These are phyloP conservation scores for Lentinula edodes DNA, from an alignment of 768 basidiomycete genomes.

Conservation along the genomic window DNA sequence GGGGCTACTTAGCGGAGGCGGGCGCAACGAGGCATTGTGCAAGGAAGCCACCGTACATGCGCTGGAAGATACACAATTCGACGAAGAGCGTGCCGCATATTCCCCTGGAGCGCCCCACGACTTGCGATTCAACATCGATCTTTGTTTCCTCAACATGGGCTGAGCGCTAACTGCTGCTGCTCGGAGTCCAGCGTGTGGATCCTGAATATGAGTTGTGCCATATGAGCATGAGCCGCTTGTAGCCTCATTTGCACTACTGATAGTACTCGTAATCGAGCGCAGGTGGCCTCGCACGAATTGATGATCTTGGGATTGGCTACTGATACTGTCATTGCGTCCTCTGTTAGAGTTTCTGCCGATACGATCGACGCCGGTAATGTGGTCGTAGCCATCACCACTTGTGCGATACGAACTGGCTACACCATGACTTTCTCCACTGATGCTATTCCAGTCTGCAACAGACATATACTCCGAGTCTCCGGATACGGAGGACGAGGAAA, in stretches of 20 bases:
- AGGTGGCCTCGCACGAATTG: not conserved
- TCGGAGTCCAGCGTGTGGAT: conserved; percentile 3
- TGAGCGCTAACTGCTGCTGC: conserved; percentile 2
- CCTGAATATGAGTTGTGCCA: not conserved
- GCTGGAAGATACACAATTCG: not conserved
- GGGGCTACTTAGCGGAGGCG: conserved; percentile 3
- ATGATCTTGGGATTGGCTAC: too few species aligned
- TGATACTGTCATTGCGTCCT: not conserved
- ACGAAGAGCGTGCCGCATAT: not conserved
- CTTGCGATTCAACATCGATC: conserved; percentile 5
- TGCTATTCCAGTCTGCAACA: not conserved
- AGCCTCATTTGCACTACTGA: not conserved
- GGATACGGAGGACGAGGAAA: not conserved
- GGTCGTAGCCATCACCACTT: not conserved
- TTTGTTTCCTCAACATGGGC: conserved; percentile 4
- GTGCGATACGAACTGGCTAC: not conserved
- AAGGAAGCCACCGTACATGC: not conserved
- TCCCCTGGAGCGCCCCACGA: conserved; percentile 5
- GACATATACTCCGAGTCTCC: conserved; percentile 2
- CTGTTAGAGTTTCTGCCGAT: not conserved
- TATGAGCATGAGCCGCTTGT: not conserved
- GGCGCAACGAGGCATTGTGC: not conserved
- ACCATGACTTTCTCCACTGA: not conserved
- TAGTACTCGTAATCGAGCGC: not conserved
- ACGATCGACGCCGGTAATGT: not conserved